A percentile compares a stretch with the other conserved stretches of the same genome.
phyloP scores from a whole-genome alignment of 768 basidiomycete species.

The Mycena leptocephala region DNA sequence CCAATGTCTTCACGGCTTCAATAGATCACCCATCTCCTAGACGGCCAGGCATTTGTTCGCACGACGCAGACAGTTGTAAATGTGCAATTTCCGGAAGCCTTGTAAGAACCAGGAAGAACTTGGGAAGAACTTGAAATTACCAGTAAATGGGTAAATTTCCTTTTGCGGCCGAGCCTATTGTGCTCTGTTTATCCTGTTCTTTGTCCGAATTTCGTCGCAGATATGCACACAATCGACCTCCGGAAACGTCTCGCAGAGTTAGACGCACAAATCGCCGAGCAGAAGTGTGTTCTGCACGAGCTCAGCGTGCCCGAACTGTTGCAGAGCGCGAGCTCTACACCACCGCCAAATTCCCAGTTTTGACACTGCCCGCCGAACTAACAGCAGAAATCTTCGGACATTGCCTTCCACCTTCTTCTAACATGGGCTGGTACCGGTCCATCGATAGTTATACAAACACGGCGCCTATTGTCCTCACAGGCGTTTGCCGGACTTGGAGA shows the following conservation, averaged over 20 bases:
- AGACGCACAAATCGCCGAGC: background rate
- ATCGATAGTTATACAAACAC: too few relatives aligned
- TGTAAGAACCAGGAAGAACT: too few relatives aligned
- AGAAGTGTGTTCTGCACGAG: background rate
- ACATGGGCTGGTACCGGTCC: background rate
- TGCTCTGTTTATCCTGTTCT: too few relatives aligned
- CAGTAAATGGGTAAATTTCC: too few relatives aligned
- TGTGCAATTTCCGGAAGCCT: too few relatives aligned
- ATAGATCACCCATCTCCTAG: too few relatives aligned
- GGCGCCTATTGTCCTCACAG: background rate
- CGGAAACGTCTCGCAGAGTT: background rate
- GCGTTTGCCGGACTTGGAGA: conserved; percentile 1
- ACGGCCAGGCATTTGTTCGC: too few relatives aligned
- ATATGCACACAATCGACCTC: background rate
- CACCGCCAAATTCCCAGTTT: background rate
- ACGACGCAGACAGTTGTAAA: too few relatives aligned
- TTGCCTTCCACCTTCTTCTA: background rate
- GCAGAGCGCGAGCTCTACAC: conserved; percentile 1
- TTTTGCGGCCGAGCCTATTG: too few relatives aligned
- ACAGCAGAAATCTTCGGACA: background rate
- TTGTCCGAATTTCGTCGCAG: too few relatives aligned
- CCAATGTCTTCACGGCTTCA: too few relatives aligned
- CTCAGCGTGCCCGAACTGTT: background rate
- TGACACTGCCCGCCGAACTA: conserved; percentile 12
- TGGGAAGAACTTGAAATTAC: too few relatives aligned